These are phyloP conservation scores for Beauveria sp. DNA, from an alignment of 2,329 filamentous ascomycete genomes.

Conservation along the genomic window DNA sequence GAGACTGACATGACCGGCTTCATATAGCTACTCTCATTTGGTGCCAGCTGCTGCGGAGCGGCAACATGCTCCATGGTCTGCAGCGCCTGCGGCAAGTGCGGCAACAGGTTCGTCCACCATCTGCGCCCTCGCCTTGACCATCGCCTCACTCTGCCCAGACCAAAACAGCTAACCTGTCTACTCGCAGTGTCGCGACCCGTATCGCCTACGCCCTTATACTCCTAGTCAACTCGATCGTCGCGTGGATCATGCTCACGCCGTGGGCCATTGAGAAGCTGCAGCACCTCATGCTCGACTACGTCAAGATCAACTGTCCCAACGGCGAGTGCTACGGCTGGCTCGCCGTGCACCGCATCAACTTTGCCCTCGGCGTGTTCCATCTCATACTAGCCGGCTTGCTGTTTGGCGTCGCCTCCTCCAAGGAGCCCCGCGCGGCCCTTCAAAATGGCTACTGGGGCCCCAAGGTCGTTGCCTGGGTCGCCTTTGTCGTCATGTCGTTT, in stretches of 20 bases:
- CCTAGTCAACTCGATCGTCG: conserved; percentile 90
- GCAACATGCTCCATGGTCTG: conserved; percentile 95
- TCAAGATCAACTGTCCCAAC: conserved; percentile 86
- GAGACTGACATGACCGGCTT: conserved; percentile 11
- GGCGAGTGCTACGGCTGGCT: conserved; percentile 93
- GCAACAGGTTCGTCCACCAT: conserved; percentile 63
- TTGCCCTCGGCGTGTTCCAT: conserved; percentile 91
- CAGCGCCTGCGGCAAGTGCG: conserved; percentile 91
- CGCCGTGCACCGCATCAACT: conserved; percentile 95
- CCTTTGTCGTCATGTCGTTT: conserved; percentile 82
- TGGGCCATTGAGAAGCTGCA: conserved; percentile 97
- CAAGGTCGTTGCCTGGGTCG: conserved; percentile 85
- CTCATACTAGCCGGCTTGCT: conserved; percentile 76
- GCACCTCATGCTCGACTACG: conserved; percentile 86
- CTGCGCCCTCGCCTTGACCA: neutral
- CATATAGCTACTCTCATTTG: conserved; percentile 63
- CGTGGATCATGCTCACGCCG: conserved; percentile 98
- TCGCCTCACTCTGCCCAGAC: neutral
- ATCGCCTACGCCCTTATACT: conserved; percentile 94
- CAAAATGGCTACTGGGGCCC: conserved; percentile 99
- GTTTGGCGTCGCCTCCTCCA: conserved; percentile 78
- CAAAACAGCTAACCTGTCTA: conserved; percentile 14
- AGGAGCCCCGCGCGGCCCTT: conserved; percentile 75
- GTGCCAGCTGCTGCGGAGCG: conserved; percentile 88
- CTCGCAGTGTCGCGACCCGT: conserved; percentile 77